Percentiles rank a stretch among this genome's conserved stretches.
Conservation (phyloP, 192 early-diverging fungal species). For the Glomus cerebriforme region DNA sequence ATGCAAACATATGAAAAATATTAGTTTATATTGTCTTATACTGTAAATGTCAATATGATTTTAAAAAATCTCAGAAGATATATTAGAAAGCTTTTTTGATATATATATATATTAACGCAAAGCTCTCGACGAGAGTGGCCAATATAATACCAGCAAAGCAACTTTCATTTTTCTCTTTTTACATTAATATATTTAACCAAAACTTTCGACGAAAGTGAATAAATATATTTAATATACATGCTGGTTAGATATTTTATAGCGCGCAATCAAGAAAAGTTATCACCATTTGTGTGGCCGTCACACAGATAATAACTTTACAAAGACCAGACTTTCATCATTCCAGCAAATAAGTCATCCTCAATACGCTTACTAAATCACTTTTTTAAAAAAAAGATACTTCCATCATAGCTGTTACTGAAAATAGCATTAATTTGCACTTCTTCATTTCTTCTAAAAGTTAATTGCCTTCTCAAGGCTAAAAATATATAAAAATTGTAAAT, state of each 20-base stretch:
- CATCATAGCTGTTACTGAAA: constrained; percentile 23
- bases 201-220: constrained; percentile 20
- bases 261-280: too few species aligned
- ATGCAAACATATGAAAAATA: too few species aligned
- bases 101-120: constrained; percentile 17
- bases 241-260: too few species aligned
- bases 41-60: too few species aligned
- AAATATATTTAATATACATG: too few species aligned
- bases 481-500: constrained; percentile 32
- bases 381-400: constrained; percentile 28
- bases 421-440: constrained; percentile 21
- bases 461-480: constrained; percentile 27
- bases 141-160: constrained; percentile 22
- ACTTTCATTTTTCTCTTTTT: constrained; percentile 25
- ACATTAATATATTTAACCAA: constrained; percentile 16
- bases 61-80: too few species aligned
- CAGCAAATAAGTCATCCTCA: constrained; percentile 24
- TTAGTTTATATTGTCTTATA: too few species aligned
- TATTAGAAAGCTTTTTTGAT: constrained; percentile 13
- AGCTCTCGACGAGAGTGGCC: constrained; percentile 11
- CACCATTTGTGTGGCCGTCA: too few species aligned
- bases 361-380: constrained; percentile 22
- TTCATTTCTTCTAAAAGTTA: constrained; percentile 26
- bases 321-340: constrained; percentile 7
- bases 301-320: constrained; percentile 16